Base-by-base conservation (phyloP, 2,329 filamentous ascomycete species). In the Verticillium zaregamsianum region DNA sequence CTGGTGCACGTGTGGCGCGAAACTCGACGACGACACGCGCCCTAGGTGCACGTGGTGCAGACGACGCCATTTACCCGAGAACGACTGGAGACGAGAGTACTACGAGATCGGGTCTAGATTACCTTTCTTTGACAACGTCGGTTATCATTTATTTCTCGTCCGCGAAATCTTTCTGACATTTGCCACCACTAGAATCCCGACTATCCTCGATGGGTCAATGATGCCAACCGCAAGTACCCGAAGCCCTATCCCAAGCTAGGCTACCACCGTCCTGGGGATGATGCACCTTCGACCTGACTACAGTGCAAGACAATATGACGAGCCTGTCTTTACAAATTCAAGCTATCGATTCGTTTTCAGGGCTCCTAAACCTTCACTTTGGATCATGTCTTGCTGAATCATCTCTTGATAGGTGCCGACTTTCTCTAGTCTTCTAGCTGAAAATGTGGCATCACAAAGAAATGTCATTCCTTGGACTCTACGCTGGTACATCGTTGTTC, bases 1-100 rank as follows among this genome's bases (percentile, higher is more conserved):
- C 6, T 66, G 57, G 59, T 66, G 64, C 57, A 32, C 17, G 17
- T 65, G 64, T 25, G 61, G 63, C 31, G 59, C 54, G 0, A 45
- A 28, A 1, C 59, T 66, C 11, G 32, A 59, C n/a, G 23, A 62
- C 0, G 63, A 65, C 2, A 60, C 28, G 2, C 28, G 39, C 15
- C 55, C 55, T 5, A 35, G 64, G 32, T 66, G 64, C 45, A 60
- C 59, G 11, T 66, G 63, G 61, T 66, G 64, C 37, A 62, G 59
- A 23, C 58, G 63, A 12, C 61, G 62, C 15, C 63, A 65, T 40
- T 52, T 57, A 17, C 57, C 59, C 32, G 59, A 65, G 33, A 14
- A 9, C 12, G 59, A 66, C 8, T 66, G 64, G 64, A 39, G 15
- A 4, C 5, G 37, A 2, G 62, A 64, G 45, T 20, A 15, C 6